phyloP scores from a whole-genome alignment of 768 basidiomycete genomes.

The Collybiopsis confluens region DNA sequence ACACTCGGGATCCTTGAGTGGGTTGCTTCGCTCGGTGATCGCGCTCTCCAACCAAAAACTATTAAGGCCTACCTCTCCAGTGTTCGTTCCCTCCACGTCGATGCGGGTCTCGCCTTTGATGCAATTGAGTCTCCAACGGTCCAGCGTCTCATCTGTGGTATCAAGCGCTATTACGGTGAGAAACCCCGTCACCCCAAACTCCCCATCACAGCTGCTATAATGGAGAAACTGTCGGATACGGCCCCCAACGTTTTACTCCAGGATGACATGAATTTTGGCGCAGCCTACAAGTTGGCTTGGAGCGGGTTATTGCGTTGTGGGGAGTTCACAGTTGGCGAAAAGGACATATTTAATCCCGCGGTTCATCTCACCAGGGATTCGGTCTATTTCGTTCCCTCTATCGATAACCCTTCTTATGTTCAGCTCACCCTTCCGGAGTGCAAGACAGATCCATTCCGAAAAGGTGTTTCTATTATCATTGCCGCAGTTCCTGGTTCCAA shows the following conservation, averaged over 20 bases:
- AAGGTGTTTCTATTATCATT: conserved; percentile 19
- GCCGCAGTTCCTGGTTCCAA: conserved; percentile 14
- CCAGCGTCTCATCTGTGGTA: conserved; percentile 25
- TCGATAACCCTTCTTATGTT: conserved; percentile 17
- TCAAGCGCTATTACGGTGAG: conserved; percentile 24
- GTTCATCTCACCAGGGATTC: conserved; percentile 10
- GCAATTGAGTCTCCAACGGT: conserved; percentile 21
- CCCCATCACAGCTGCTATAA: too few relatives aligned
- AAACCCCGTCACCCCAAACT: conserved; percentile 11
- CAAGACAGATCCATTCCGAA: conserved; percentile 32
- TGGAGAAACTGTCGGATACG: neutral
- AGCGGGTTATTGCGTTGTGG: conserved; percentile 11
- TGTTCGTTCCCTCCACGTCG: conserved; percentile 25
- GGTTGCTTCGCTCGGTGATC: conserved; percentile 13
- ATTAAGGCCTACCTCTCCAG: conserved; percentile 17
- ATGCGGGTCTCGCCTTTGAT: conserved; percentile 21
- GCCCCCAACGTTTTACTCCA: neutral
- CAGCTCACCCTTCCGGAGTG: conserved; percentile 26
- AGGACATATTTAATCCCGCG: conserved; percentile 9
- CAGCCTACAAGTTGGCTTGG: conserved; percentile 12
- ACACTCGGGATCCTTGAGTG: conserved; percentile 11
- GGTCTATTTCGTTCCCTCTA: neutral
- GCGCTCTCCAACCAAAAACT: too few relatives aligned
- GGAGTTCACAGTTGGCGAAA: conserved; percentile 12
- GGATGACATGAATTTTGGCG: conserved; percentile 10